These are phyloP conservation scores for Aspergillus sparsus DNA, from an alignment of 495 filamentous ascomycete species.

Conservation along the genomic window DNA sequence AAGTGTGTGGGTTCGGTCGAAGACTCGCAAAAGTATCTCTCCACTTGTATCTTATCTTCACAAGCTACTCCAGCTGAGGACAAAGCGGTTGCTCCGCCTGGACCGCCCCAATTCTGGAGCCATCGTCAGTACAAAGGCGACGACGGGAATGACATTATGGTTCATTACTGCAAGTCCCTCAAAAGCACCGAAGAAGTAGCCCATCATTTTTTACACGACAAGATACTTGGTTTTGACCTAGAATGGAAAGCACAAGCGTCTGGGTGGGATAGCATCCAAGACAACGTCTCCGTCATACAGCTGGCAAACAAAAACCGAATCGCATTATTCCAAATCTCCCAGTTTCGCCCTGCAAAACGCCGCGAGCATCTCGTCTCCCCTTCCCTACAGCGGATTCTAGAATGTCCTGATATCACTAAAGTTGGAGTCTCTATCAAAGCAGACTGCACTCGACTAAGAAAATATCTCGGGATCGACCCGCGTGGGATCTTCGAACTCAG, in stretches of 20 bases:
- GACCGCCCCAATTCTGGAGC: slow-evolving; percentile 58
- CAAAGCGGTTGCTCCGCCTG: too few relatives aligned
- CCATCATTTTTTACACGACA: slow-evolving; percentile 66
- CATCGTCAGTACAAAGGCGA: slow-evolving; percentile 61
- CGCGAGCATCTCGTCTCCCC: slow-evolving; percentile 64
- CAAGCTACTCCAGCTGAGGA: too few relatives aligned
- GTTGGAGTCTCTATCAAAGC: slow-evolving; percentile 74
- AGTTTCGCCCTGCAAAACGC: slow-evolving; percentile 49
- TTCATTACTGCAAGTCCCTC: slow-evolving; percentile 76
- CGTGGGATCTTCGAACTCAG: slow-evolving; percentile 76
- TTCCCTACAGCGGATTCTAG: slow-evolving; percentile 67
- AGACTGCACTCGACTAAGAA: slow-evolving; percentile 69
- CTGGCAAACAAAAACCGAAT: slow-evolving; percentile 78
- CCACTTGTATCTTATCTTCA: too few relatives aligned
- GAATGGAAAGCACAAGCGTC: slow-evolving; percentile 70
- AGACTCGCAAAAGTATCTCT: too few relatives aligned
- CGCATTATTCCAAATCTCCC: slow-evolving; percentile 75
- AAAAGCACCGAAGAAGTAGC: slow-evolving; percentile 65
- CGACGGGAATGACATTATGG: slow-evolving; percentile 50
- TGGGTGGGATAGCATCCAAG: slow-evolving; percentile 48
- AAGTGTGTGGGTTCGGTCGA: too few relatives aligned
- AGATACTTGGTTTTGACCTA: slow-evolving; percentile 79
- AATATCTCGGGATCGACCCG: slow-evolving; percentile 62
- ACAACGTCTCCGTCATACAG: slow-evolving; percentile 77
- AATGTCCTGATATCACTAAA: slow-evolving; percentile 69